Base-by-base conservation (phyloP, 1,284 basidiomycete species). In the Porodaedalea pini region DNA sequence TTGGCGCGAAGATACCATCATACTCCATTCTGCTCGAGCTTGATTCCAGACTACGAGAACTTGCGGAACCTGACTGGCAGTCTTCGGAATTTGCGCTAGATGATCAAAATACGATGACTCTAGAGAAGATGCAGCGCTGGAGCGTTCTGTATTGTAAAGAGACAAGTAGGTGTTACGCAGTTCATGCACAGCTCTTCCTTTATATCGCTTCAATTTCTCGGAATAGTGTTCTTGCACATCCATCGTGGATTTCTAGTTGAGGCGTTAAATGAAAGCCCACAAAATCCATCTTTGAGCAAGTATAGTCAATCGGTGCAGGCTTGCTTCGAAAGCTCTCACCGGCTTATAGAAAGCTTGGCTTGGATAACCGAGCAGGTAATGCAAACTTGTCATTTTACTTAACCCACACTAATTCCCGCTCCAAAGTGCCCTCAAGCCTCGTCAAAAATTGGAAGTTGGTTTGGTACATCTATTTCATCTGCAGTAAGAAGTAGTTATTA, bases 301-400 rank as follows among this genome's bases (percentile, higher is more conserved):
- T 88, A 82, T 64, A 76, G 80, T 0, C 80, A 82, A 0, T 89
- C 87, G 0, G 82, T 88, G 0, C 77, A 86, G 68, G 82, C 87
- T 0, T 79, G 81, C 17, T 88, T 85, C 68, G 82, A 85, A 4
- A 85, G 83, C 8, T 82, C 85, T 5, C 87, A 83, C 81, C 72
- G 85, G 17, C 65, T 87, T 23, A 79, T 84, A 40, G 73, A 78
- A 41, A 74, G 72, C 1, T 69, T 83, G 44, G 69, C 70, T 11
- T 67, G 74, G n/a, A 68, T 75, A 1, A 79, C 76, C 68, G 65
- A 68, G 21, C 61, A 65, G 25, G 69, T 60, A 44, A 25, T 41
- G 10, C n/a, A 8, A 25, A 43, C 19, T 32, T 25, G 31, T 25
- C 10, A n/a, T 21, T n/a, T 37, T 25, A 3, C 15, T 19, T 31